These are phyloP conservation scores for Colletotrichum orchidophilum DNA, from an alignment of 2,329 filamentous ascomycete genomes.

Conservation along the genomic window DNA sequence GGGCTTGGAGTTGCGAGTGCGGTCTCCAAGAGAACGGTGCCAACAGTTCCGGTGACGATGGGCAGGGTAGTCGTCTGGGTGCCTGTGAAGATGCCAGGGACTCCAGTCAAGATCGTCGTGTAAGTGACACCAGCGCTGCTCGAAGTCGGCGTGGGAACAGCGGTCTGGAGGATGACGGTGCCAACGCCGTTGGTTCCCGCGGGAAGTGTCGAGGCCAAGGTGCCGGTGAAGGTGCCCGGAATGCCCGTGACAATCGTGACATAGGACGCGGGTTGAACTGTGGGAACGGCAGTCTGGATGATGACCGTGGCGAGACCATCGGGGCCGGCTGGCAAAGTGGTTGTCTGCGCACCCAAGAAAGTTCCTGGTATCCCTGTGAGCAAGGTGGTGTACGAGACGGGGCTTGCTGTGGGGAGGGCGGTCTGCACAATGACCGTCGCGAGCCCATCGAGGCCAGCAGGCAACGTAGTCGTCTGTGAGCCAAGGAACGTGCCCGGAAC, in stretches of 20 bases:
- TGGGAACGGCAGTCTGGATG: conserved; percentile 6
- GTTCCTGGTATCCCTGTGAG: not conserved
- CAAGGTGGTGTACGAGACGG: not conserved
- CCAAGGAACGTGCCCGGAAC: conserved; percentile 1
- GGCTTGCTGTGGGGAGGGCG: not conserved
- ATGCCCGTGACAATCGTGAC: conserved; percentile 4
- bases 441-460: not conserved
- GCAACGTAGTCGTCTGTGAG: not conserved
- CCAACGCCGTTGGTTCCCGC: not conserved
- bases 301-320: conserved; percentile 1
- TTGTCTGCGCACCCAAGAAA: not conserved
- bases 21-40: conserved; percentile 15
- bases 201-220: not conserved
- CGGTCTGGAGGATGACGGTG: conserved; percentile 9
- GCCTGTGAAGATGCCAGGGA: not conserved
- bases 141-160: not conserved
- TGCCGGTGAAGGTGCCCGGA: not conserved
- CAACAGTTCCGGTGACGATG: not conserved
- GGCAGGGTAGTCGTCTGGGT: conserved; percentile 6
- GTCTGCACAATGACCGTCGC: conserved; percentile 1
- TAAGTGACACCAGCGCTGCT: not conserved
- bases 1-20: not conserved
- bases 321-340: not conserved
- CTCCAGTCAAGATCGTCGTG: not conserved
- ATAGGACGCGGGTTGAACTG: not conserved